Conservation (phyloP, 768 basidiomycete genomes). For the Russula emetica region DNA sequence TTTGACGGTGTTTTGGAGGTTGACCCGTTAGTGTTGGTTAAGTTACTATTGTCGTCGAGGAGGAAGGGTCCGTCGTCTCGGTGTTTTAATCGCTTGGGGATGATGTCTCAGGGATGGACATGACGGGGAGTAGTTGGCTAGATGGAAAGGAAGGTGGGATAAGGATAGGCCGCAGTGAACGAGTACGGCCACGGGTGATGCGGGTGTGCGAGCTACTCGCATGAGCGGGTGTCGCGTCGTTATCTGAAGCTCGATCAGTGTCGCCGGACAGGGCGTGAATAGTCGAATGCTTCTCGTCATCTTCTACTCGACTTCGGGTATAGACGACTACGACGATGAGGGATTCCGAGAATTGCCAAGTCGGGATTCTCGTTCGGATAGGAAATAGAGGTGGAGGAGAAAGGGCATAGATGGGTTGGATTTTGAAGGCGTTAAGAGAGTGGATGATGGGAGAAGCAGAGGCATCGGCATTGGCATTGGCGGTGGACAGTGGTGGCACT, state of each 20-base stretch:
- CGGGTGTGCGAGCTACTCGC: too few species aligned
- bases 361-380: background rate
- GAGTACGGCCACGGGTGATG: background rate
- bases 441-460: too few species aligned
- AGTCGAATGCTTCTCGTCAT: background rate
- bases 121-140: background rate
- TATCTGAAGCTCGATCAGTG: too few species aligned
- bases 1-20: background rate
- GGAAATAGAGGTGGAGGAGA: background rate
- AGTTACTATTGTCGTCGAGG: background rate
- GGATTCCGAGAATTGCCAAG: background rate
- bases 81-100: background rate
- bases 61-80: background rate
- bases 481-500: too few species aligned
- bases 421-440: too few species aligned
- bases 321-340: too few species aligned
- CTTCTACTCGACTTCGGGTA: too few species aligned
- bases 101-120: background rate
- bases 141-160: slow-evolving; percentile 9
- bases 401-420: too few species aligned
- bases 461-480: too few species aligned
- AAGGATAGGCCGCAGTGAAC: slow-evolving; percentile 7
- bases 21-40: background rate
- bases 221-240: background rate
- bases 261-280: too few species aligned